phyloP scores from a whole-genome alignment of 805 yeast species.

The Gaillardinia entomophila region DNA sequence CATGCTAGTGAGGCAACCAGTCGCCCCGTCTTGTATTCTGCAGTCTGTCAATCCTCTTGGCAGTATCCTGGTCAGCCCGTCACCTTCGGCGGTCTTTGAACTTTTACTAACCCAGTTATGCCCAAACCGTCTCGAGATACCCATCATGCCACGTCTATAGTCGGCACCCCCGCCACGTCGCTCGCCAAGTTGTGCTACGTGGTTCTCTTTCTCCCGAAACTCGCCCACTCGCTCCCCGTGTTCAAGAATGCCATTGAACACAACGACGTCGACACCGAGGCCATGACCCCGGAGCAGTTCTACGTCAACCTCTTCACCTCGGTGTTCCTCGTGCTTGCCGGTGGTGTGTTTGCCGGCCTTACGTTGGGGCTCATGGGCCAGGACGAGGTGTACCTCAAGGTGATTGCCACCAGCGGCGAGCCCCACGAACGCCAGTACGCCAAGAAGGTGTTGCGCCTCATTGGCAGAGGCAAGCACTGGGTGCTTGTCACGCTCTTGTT shows the following conservation, averaged over 20 bases:
- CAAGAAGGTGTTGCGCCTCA: conserved; percentile 60
- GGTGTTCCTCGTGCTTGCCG: conserved; percentile 58
- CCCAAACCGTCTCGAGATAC: conserved; percentile 24
- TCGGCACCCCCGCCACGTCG: conserved; percentile 11
- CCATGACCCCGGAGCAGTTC: conserved; percentile 34
- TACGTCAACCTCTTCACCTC: conserved; percentile 50
- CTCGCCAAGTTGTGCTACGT: conserved; percentile 26
- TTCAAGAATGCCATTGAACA: conserved; percentile 5
- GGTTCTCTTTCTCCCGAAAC: conserved; percentile 25
- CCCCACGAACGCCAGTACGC: conserved; percentile 63
- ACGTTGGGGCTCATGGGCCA: conserved; percentile 98
- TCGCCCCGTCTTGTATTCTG: too few species aligned
- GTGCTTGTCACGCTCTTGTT: conserved; percentile 82
- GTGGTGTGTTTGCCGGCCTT: conserved; percentile 89
- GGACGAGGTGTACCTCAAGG: conserved; percentile 91
- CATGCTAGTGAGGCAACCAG: too few species aligned
- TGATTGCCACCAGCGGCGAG: conserved; percentile 84
- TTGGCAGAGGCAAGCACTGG: conserved; percentile 92
- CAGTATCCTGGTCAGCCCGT: too few species aligned
- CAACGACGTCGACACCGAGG: conserved; percentile 7
- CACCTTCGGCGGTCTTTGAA: too few species aligned
- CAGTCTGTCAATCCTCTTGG: too few species aligned
- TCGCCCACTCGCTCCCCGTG: conserved; percentile 32
- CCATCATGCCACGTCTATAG: conserved; percentile 18
- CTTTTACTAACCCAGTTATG: too few species aligned